Conservation (phyloP, 768 basidiomycete species). For the Lentinula guzmanii region DNA sequence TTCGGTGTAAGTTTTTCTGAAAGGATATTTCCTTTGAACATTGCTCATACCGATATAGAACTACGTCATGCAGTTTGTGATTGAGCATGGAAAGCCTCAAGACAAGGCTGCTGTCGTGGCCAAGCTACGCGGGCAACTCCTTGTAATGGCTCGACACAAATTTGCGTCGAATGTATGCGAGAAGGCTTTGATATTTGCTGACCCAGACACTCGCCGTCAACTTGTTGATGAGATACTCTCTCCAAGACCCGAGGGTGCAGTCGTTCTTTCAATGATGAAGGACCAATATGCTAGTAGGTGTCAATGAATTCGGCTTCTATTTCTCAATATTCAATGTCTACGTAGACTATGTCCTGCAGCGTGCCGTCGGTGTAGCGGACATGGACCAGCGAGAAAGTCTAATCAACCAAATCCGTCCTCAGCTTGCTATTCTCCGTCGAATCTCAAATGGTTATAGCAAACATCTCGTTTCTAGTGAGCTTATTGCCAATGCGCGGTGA, state of each 20-base stretch:
- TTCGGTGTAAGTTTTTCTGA: constrained; percentile 62
- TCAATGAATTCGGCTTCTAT: constrained; percentile 2
- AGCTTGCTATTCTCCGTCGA: constrained; percentile 65
- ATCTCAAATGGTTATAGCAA: constrained; percentile 66
- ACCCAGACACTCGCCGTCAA: constrained; percentile 53
- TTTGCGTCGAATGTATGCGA: constrained; percentile 96
- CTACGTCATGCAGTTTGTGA: constrained; percentile 92
- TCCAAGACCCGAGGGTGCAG: constrained; percentile 58
- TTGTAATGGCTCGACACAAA: constrained; percentile 80
- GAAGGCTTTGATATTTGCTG: constrained; percentile 72
- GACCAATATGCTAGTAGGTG: constrained; percentile 84
- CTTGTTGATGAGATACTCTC: constrained; percentile 82
- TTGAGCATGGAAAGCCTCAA: constrained; percentile 69
- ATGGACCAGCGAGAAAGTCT: constrained; percentile 67
- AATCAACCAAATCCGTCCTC: constrained; percentile 55
- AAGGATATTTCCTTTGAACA: constrained; percentile 8
- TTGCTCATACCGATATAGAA: constrained; percentile 43
- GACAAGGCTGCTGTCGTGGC: constrained; percentile 65
- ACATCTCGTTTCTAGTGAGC: constrained; percentile 75
- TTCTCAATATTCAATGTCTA: neutral
- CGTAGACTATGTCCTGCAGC: constrained; percentile 82
- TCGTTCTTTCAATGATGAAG: constrained; percentile 74
- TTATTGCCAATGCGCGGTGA: neutral
- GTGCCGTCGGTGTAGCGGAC: constrained; percentile 63
- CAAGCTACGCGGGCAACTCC: constrained; percentile 70